phyloP scores from a whole-genome alignment of 2,329 filamentous ascomycete species.

The Penicillium polonicum region DNA sequence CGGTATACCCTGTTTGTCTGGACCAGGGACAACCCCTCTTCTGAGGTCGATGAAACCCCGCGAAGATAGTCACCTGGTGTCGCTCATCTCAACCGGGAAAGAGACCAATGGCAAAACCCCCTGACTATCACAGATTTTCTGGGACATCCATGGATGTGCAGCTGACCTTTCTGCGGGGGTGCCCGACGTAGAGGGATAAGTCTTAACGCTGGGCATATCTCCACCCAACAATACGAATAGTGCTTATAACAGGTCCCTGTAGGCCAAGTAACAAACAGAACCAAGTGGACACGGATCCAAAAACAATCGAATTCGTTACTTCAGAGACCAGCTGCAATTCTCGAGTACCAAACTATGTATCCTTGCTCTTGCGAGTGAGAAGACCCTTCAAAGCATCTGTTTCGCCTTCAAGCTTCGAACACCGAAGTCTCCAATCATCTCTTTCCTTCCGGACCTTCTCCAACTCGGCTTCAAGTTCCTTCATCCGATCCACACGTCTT shows the following conservation, averaged over 20 bases:
- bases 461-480: slow-evolving; percentile 35
- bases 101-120: not conserved
- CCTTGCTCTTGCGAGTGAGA: slow-evolving; percentile 20
- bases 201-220: too few species aligned
- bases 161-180: not conserved
- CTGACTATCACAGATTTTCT: not conserved
- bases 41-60: too few species aligned
- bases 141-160: not conserved
- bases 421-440: slow-evolving; percentile 36
- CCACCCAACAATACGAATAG: not conserved
- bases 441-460: slow-evolving; percentile 33
- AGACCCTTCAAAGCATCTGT: slow-evolving; percentile 35
- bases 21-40: not conserved
- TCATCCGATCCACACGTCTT: slow-evolving; percentile 35
- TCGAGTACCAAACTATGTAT: slow-evolving; percentile 5
- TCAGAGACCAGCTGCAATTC: slow-evolving; percentile 14
- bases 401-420: slow-evolving; percentile 39
- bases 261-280: not conserved
- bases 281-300: not conserved
- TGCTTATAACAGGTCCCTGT: not conserved
- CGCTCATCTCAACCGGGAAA: not conserved
- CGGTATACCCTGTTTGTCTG: not conserved
- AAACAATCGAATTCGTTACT: not conserved
- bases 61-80: not conserved
- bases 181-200: not conserved